A percentile compares a stretch with the other conserved stretches of the same genome.
Evolutionary conservation across 2,329 filamentous ascomycete species (phyloP).

Genomic region (Diatrype stigma): DNA sequence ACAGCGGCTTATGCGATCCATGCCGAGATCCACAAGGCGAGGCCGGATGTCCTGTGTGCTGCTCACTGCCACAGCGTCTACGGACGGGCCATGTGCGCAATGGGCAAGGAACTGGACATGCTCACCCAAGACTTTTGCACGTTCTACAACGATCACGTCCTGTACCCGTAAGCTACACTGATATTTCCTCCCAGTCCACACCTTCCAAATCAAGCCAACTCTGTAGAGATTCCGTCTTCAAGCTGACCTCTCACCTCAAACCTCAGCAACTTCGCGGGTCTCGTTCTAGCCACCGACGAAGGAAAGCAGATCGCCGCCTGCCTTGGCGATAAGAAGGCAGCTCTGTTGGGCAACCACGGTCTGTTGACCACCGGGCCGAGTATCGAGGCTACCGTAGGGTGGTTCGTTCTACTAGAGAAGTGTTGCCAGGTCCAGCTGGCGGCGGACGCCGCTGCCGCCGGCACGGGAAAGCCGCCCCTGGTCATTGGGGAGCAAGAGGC

Average conservation of each 20-base stretch:
- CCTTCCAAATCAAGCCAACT: too few species aligned
- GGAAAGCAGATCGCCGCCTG: slow-evolving; percentile 36
- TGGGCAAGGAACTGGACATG: slow-evolving; percentile 53
- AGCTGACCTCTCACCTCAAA: slow-evolving; percentile 2
- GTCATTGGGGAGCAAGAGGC: slow-evolving; percentile 20
- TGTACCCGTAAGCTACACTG: slow-evolving; percentile 20
- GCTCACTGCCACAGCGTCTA: slow-evolving; percentile 56
- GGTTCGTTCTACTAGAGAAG: slow-evolving; percentile 39
- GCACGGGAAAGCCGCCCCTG: slow-evolving; percentile 9
- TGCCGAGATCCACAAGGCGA: slow-evolving; percentile 53
- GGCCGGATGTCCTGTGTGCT: slow-evolving; percentile 55
- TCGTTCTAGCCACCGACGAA: slow-evolving; percentile 38
- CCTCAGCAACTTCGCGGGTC: slow-evolving; percentile 20
- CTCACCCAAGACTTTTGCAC: slow-evolving; percentile 54
- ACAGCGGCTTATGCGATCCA: slow-evolving; percentile 56
- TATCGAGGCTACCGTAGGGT: slow-evolving; percentile 39
- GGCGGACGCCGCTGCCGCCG: slow-evolving; percentile 19
- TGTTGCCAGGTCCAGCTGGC: slow-evolving; percentile 34
- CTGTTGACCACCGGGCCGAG: slow-evolving; percentile 37
- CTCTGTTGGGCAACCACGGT: slow-evolving; percentile 41
- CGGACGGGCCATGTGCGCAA: slow-evolving; percentile 53
- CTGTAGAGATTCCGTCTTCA: slow-evolving; percentile 2
- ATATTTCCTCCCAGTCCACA: too few species aligned
- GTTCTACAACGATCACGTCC: slow-evolving; percentile 40
- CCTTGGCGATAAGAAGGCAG: slow-evolving; percentile 37